Evolutionary conservation across 768 basidiomycete genomes (phyloP), one percentile per base, ranked within the genome.

Genomic region (Trametes coccinea): DNA sequence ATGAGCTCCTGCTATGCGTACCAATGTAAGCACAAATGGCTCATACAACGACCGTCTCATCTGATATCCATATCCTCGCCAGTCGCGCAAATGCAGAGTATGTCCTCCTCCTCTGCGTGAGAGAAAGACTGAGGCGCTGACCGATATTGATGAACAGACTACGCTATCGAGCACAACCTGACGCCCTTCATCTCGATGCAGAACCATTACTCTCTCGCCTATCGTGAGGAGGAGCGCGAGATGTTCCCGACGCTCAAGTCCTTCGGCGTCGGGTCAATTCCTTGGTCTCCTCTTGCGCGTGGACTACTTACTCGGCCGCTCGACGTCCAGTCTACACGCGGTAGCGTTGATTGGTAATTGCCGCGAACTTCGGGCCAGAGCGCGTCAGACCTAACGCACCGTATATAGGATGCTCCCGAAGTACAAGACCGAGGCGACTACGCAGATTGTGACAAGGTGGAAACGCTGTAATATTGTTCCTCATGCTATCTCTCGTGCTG

Each of bases 121-220:
- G 27, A 2, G 2, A 0, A 17, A 16, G 13, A 8, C 39, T 8
- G 8, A 39, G 13, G 8, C 41, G 10, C 41, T 14, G 8, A 43
- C 22, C 14, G n/a, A 4, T n/a, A 17, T 8, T 46, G n/a, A 9
- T 34, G 16, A 27, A 13, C 52, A 78, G 77, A 74, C 65, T 80
- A 80, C 62, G 78, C 78, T 0, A 71, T 78, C 61, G 59, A 67
- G 11, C 72, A 80, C 67, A 70, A 70, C 14, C 66, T 75, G 27
- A 83, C 81, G 8, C 81, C 80, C 3, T 86, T 87, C 72, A 81
- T 85, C 72, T 81, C 82, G 10, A 86, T 87, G 84, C 84, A 86
- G 71, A 84, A 86, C 71, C 79, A 82, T 63, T 80, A 86, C 68
- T 80, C 70, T 60, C 74, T 84, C 5, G 49, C 82, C 41, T 86